Evolutionary conservation across 305 asterid genomes (phyloP), one percentile per base, ranked within the genome.

Genomic region (Stenogyne calaminthoides): DNA sequence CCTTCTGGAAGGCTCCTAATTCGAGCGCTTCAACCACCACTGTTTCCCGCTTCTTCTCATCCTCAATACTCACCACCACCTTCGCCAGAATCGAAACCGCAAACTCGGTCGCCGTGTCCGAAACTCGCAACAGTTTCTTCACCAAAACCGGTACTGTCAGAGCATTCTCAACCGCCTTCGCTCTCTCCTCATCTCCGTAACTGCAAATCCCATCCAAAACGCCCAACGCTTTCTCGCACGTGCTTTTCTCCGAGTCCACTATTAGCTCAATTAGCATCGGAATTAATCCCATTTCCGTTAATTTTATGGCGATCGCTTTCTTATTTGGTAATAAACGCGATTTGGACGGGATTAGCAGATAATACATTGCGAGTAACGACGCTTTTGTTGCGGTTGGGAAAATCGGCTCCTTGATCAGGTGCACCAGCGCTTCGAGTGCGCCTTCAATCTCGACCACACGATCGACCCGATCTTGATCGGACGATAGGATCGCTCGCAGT

Each of bases 1-100:
- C 66, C 84, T 86, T 88, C 78, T 86, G 88, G 64, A 88, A 86
- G n/a, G 81, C 95, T 19, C 95, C 95, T 10, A 74, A 58, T 80
- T 81, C 74, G 5, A 82, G 66, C 3, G 90, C 90, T 59, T 83
- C 85, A 14, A 75, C 67, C 47, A 77, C 46, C 69, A 58, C 72
- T 4, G 20, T 55, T 42, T 78, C 57, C 15, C 57, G 39, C 9
- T 42, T 74, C 19, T n/a, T 36, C 6, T 70, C 71, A 29, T 77
- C 70, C 6, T 32, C 55, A 2, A 29, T 65, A 1, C 3, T 25
- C 76, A 75, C 73, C 14, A 77, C 73, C 14, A 86, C 46, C 78
- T 79, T 86, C 80, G 65, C 78, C 10, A 88, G 54, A 55, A 83
- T 77, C 15, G 95, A 88, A 60, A 85, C 83, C 16, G 87, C 77